Base-by-base conservation (phyloP, 805 yeast species). In the Yamadazyma akitaensis region DNA sequence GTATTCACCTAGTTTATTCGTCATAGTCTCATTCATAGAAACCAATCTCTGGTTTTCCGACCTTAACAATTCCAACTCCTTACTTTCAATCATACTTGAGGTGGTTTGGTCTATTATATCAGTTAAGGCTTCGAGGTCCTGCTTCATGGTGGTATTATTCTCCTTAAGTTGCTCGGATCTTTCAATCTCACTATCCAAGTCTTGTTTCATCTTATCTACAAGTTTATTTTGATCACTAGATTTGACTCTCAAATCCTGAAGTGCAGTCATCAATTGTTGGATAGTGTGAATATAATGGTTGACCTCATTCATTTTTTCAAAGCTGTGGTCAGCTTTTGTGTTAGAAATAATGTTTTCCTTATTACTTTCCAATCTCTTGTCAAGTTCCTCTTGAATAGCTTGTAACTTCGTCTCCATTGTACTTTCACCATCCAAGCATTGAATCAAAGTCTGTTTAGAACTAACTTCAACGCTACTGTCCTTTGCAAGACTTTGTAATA, bases 1-100 rank as follows among this genome's bases (percentile, higher is more conserved):
- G 46, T 66, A 65, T 39, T 64, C 61, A 12, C 60, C 60, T 17
- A 67, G 58, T 38, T 63, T 67, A 10, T 51, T 43, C 32, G 59
- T 61, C 17, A 65, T 58, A 2, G 54, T 46, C 16, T 51, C 39
- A 39, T 63, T 57, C 8, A 57, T 45, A 6, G 46, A 40, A 2
- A 40, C 42, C 24, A 63, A 46, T 18, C 61, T 49, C 17, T 50
- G 34, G 40, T 62, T 62, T 40, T 63, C 64, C 3, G 32, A 28
- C 44, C 52, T 35, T 14, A 54, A 26, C 19, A 21, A 16, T 17
- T 47, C 40, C 18, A 47, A 14, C 25, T 51, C 56, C 8, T 18
- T 43, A 17, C 42, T 38, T 16, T 48, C 48, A 24, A 28, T 18
- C 16, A 37, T 10, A 19, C 30, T 37, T 10, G 31, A 28, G 11